Base-by-base conservation (phyloP, 306 rosid species). In the Psophocarpus tetragonolobus region DNA sequence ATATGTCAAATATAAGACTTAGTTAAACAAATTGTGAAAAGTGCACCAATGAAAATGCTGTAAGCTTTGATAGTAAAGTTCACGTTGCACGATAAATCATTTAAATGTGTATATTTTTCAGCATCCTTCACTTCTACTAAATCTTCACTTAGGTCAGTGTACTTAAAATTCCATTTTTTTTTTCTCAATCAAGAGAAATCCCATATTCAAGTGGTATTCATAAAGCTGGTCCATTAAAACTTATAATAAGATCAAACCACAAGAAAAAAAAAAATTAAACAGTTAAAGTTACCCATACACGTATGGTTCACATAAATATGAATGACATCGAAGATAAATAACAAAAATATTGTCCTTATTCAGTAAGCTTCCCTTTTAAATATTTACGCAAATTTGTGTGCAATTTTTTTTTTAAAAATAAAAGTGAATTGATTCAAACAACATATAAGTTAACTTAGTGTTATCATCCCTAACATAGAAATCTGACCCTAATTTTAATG, bases 171-270 rank as follows among this genome's bases (percentile, higher is more conserved):
- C 97, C 99, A 91, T 66, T 95, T 97, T 67, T 92, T n/a, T 95
- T 82, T 95, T 95, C 90, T 95, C 99, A 75, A 95, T 95, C 89
- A 92, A 82, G 61, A 95, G 99, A 80, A 92, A 91, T 68, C 99
- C 99, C 99, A 95, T 95, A 77, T 92, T 92, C 83, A 80, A 95
- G 41, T 95, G 99, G 82, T 92, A 95, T 60, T 95, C 97, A 58
- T 87, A 92, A 83, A 95, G 99, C 99, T 92, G 93, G 53, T 21
- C 54, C 74, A 76, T 14, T 67, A 63, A 76, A 38, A 42, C 47
- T 68, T 8, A 47, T n/a, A n/a, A n/a, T n/a, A n/a, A n/a, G 58
- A 35, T 58, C 8, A 50, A 73, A 71, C 48, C 57, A 58, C 36
- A 79, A 36, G 8, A 48, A 24, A 14, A 24, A 26, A 41, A 41